Base-by-base conservation (phyloP, 2,329 filamentous ascomycete species). In the Neonectria hederae region DNA sequence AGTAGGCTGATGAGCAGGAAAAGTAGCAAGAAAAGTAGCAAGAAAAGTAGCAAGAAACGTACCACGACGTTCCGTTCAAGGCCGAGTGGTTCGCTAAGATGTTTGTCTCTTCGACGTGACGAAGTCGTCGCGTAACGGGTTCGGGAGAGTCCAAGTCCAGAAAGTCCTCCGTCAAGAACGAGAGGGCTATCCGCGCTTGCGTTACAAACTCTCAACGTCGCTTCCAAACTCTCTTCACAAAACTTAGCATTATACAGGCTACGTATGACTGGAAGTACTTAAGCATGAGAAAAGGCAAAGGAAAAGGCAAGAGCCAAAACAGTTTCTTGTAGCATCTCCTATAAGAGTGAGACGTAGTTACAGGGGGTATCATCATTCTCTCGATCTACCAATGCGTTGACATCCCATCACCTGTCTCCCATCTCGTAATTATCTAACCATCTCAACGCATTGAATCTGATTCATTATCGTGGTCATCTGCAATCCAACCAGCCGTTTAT, bases 321-420 rank as follows among this genome's bases (percentile, higher is more conserved):
- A 53, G 30, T 38, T 30, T 46, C 54, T 49, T 63, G 38, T 42
- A 63, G 30, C 48, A 40, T 63, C 64, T 32, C 49, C 51, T 53
- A 55, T 60, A 22, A 51, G 55, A 54, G 19, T 49, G 61, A 59
- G 55, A 55, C 54, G 17, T 5, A 61, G 65, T 60, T 55, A 49
- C 45, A 52, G 49, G 46, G 67, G 68, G 70, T 72, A 72, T 72
- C 70, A 65, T 67, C 49, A 63, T 48, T 56, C 57, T 65, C 56
- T 28, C 48, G 40, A 5, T 59, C 55, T 45, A 42, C 58, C 51
- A 67, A 38, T 45, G 61, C 35, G 22, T 46, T 28, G 14, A 17
- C 45, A 38, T 62, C 42, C 45, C 43, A 58, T 51, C 48, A 55
- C 42, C 45, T 38, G 38, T 53, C 28, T 38, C 54, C 59, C 24